Conservation (phyloP, 441 rosid genomes). For the Manihot esculenta region DNA sequence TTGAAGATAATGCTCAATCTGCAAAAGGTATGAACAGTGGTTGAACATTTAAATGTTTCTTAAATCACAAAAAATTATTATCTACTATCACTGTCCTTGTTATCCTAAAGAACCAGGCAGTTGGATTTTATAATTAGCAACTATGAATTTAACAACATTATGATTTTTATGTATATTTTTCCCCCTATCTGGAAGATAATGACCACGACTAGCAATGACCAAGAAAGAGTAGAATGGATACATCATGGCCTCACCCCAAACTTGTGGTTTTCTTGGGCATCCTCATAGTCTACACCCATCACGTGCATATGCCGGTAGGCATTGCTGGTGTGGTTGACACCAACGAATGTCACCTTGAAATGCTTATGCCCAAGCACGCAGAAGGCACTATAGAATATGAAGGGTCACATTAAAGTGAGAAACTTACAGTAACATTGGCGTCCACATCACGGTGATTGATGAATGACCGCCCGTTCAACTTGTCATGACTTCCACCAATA, state of each 20-base stretch:
- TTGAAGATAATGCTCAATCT: slow-evolving; percentile 99
- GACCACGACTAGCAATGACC: not conserved
- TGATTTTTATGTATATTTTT: not conserved
- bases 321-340: not conserved
- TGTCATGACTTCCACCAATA: slow-evolving; percentile 83
- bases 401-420: slow-evolving; percentile 12
- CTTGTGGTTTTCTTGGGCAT: slow-evolving; percentile 5
- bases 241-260: not conserved
- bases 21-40: slow-evolving; percentile 27
- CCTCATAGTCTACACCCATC: slow-evolving; percentile 9
- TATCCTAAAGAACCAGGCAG: not conserved
- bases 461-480: slow-evolving; percentile 74
- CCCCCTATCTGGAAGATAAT: not conserved
- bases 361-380: slow-evolving; percentile 7
- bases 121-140: not conserved
- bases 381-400: slow-evolving; percentile 7
- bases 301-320: not conserved
- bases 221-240: slow-evolving; percentile 3
- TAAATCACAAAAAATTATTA: not conserved
- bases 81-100: not conserved
- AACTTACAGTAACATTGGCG: slow-evolving; percentile 96
- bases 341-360: not conserved
- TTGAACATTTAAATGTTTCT: not conserved
- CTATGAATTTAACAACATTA: not conserved
- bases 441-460: slow-evolving; percentile 71